A percentile compares a stretch with the other conserved stretches of the same genome.
These are phyloP conservation scores for Tolypocladium sp. DNA, from an alignment of 2,329 filamentous ascomycete genomes.

Conservation along the genomic window DNA sequence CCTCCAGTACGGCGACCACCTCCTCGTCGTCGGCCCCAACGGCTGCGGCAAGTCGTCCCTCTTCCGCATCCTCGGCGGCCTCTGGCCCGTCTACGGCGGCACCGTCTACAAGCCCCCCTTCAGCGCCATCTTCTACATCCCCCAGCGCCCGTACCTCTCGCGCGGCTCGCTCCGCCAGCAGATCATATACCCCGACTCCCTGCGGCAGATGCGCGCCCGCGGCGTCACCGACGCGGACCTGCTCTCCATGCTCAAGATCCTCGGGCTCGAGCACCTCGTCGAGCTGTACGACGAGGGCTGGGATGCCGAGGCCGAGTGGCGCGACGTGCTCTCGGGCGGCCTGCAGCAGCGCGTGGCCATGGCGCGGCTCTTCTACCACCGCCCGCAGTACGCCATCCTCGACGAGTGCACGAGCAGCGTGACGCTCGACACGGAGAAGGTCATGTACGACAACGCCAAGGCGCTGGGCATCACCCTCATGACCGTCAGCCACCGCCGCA, in stretches of 20 bases:
- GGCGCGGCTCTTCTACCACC: conserved; percentile 90
- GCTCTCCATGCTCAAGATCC: conserved; percentile 61
- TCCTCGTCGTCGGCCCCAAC: conserved; percentile 92
- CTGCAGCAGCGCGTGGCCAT: conserved; percentile 95
- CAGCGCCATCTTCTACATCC: conserved; percentile 95
- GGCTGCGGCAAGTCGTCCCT: conserved; percentile 94
- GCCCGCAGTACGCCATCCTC: conserved; percentile 85
- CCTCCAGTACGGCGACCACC: conserved; percentile 77
- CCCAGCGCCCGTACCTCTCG: conserved; percentile 87
- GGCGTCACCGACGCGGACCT: conserved; percentile 77
- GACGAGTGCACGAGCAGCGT: conserved; percentile 95
- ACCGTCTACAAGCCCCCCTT: conserved; percentile 86
- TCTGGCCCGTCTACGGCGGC: conserved; percentile 97
- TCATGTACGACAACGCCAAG: conserved; percentile 98
- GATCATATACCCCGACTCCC: conserved; percentile 87
- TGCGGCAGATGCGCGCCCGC: conserved; percentile 80
- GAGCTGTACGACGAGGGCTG: conserved; percentile 69
- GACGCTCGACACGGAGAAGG: conserved; percentile 87
- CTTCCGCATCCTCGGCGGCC: conserved; percentile 89
- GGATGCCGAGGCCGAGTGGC: conserved; percentile 95
- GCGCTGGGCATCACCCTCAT: conserved; percentile 85
- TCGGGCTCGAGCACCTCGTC: conserved; percentile 78
- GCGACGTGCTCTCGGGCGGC: conserved; percentile 84
- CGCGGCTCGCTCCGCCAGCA: conserved; percentile 90
- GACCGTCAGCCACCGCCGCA: conserved; percentile 87